Conservation (phyloP, 495 filamentous ascomycete species). For the Pyrenopolyporus hunteri region DNA sequence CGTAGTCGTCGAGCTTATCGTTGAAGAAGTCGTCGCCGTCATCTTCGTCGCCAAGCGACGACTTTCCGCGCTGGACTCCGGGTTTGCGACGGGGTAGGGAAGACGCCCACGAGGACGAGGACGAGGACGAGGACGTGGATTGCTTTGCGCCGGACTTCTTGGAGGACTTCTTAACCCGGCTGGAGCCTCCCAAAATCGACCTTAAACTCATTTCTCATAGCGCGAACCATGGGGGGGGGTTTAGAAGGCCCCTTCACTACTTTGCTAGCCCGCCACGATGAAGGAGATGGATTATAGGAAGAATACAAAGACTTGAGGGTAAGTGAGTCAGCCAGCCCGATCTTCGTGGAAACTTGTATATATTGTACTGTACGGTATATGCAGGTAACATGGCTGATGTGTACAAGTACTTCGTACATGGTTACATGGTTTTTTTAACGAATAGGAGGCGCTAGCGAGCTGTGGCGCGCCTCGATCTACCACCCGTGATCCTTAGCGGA, state of each 20-base stretch:
- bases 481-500: background rate
- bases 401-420: too few relatives aligned
- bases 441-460: slow-evolving; percentile 10
- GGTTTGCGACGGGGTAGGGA: slow-evolving; percentile 65
- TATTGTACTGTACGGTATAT: too few relatives aligned
- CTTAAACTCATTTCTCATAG: slow-evolving; percentile 39
- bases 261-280: background rate
- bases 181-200: slow-evolving; percentile 45
- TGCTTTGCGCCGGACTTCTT: slow-evolving; percentile 46
- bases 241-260: background rate
- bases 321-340: too few relatives aligned
- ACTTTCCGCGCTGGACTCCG: slow-evolving; percentile 39
- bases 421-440: background rate
- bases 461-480: background rate
- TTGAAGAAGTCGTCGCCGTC: slow-evolving; percentile 51
- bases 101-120: slow-evolving; percentile 54
- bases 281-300: background rate
- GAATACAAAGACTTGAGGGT: too few relatives aligned
- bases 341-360: too few relatives aligned
- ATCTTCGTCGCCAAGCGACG: slow-evolving; percentile 43
- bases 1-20: slow-evolving; percentile 62
- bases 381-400: too few relatives aligned
- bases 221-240: slow-evolving; percentile 14
- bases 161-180: slow-evolving; percentile 50
- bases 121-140: slow-evolving; percentile 48